Percentiles rank a stretch among this genome's conserved stretches.
These are phyloP conservation scores for Dendrocalamus sinicus DNA, from an alignment of 176 grass and related monocot genomes.

Conservation along the genomic window DNA sequence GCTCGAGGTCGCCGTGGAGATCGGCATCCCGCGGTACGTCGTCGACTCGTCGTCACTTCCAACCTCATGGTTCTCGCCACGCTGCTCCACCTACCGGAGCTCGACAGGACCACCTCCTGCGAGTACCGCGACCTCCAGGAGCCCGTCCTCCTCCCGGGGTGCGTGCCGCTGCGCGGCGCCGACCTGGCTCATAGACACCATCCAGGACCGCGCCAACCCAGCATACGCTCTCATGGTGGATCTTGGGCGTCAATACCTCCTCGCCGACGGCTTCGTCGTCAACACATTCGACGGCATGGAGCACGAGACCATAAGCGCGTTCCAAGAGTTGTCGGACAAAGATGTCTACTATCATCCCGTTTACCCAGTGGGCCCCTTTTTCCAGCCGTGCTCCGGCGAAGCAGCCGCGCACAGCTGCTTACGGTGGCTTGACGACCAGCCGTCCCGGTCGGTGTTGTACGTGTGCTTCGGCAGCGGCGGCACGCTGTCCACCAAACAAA, in stretches of 20 bases:
- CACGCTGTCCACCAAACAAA: constrained; percentile 33
- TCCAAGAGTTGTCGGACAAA: constrained; percentile 35
- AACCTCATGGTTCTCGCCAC: constrained; percentile 39
- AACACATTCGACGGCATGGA: constrained; percentile 64
- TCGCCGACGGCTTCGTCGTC: constrained; percentile 54
- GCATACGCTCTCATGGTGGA: constrained; percentile 28
- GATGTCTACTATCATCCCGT: constrained; percentile 41
- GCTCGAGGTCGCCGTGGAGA: constrained; percentile 42
- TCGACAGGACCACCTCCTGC: constrained; percentile 45
- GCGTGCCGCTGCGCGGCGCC: constrained; percentile 55
- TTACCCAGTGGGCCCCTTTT: constrained; percentile 57
- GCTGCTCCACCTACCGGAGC: constrained; percentile 34
- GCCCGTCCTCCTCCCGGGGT: constrained; percentile 56
- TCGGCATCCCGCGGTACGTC: constrained; percentile 57
- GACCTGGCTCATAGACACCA: constrained; percentile 40
- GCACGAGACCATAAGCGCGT: constrained; percentile 28
- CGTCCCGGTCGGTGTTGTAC: constrained; percentile 59
- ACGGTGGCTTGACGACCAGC: constrained; percentile 75
- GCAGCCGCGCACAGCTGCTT: not conserved
- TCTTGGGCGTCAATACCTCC: not conserved
- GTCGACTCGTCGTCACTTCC: constrained; percentile 56
- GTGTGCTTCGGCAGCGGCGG: constrained; percentile 77
- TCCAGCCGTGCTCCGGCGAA: not conserved
- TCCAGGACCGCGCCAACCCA: constrained; percentile 51
- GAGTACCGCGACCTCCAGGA: constrained; percentile 60